Conservation (phyloP, 2,329 filamentous ascomycete genomes). For the Alternaria hordeiaustralica region DNA sequence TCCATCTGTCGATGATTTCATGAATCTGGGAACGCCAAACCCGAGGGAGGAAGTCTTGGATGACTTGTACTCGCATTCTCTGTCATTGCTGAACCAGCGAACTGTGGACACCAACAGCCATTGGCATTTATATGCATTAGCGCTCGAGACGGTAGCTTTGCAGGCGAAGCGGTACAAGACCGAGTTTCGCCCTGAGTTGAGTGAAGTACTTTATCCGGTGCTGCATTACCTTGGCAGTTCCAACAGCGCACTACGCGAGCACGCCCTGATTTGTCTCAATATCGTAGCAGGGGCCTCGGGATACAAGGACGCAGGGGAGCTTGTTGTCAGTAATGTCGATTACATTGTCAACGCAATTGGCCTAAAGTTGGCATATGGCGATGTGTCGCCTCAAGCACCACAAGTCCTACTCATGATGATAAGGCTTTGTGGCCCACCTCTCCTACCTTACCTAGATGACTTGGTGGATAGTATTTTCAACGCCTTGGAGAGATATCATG, state of each 20-base stretch:
- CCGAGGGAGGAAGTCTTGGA: slow-evolving; percentile 52
- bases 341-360: slow-evolving; percentile 95
- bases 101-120: slow-evolving; percentile 55
- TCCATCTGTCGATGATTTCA: slow-evolving; percentile 68
- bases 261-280: slow-evolving; percentile 85
- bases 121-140: slow-evolving; percentile 78
- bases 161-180: slow-evolving; percentile 71
- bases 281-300: slow-evolving; percentile 76
- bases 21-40: slow-evolving; percentile 59
- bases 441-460: slow-evolving; percentile 91
- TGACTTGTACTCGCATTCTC: slow-evolving; percentile 73
- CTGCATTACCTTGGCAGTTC: slow-evolving; percentile 83
- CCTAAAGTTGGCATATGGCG: slow-evolving; percentile 86
- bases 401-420: slow-evolving; percentile 96
- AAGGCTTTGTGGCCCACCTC: slow-evolving; percentile 76
- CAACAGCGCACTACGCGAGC: slow-evolving; percentile 71
- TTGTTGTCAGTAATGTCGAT: slow-evolving; percentile 91
- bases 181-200: slow-evolving; percentile 81
- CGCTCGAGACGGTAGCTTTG: slow-evolving; percentile 80
- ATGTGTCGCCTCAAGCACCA: slow-evolving; percentile 88
- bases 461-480: slow-evolving; percentile 90
- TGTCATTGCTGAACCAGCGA: slow-evolving; percentile 63
- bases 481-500: slow-evolving; percentile 92
- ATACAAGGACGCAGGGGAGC: slow-evolving; percentile 74
- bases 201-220: slow-evolving; percentile 91